Evolutionary conservation across 1,284 basidiomycete species (phyloP).

Genomic region (Leccinum subatratum): DNA sequence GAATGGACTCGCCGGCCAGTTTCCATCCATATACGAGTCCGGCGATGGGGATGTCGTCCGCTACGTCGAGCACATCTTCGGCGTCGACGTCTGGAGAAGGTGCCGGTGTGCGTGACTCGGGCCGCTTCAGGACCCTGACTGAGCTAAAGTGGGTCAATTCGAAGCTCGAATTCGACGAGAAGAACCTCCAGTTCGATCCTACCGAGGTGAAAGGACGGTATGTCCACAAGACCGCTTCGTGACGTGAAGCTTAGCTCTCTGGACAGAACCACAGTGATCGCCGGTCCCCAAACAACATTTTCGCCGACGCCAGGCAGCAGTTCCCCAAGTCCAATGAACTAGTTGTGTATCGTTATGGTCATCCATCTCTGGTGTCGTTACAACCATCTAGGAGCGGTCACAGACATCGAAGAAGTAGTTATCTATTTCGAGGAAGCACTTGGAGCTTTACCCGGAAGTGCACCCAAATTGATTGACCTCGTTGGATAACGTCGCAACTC

Average conservation of each 20-base stretch:
- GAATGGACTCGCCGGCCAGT: too few species aligned
- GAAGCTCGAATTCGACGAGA: constrained; percentile 55
- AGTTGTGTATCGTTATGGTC: too few species aligned
- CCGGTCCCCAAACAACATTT: too few species aligned
- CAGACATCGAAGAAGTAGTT: too few species aligned
- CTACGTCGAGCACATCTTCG: constrained; percentile 29
- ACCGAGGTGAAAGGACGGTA: constrained; percentile 79
- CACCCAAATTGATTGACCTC: too few species aligned
- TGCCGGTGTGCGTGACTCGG: constrained; percentile 44
- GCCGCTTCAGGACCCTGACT: constrained; percentile 71
- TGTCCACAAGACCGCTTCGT: constrained; percentile 27
- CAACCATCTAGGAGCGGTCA: too few species aligned
- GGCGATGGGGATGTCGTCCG: constrained; percentile 22
- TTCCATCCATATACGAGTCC: constrained; percentile 40
- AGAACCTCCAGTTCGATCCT: constrained; percentile 80
- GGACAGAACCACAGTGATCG: constrained; percentile 61
- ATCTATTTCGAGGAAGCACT: too few species aligned
- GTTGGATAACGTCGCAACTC: too few species aligned
- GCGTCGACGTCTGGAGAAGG: constrained; percentile 35
- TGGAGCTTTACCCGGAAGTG: too few species aligned
- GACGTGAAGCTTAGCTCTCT: constrained; percentile 8
- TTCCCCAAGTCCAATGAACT: too few species aligned
- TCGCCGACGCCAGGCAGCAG: too few species aligned
- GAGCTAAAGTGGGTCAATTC: constrained; percentile 85
- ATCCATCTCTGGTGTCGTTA: too few species aligned